Evolutionary conservation across 768 basidiomycete genomes (phyloP).

Genomic region (Clitopilus passeckerianus): DNA sequence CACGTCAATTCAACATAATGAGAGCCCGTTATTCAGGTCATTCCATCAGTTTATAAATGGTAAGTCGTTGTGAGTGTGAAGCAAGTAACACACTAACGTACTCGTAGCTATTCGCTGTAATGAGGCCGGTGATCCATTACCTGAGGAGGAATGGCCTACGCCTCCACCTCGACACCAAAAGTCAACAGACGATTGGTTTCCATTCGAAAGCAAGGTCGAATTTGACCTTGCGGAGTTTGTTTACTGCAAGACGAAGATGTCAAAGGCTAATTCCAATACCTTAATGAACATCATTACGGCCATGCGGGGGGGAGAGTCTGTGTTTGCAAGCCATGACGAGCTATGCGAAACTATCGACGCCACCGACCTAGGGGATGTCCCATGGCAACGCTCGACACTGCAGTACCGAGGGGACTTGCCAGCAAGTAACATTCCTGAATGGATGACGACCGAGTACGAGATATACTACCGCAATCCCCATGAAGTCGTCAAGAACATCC

Average conservation of each 20-base stretch:
- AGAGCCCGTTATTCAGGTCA: no score
- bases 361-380: conserved; percentile 11
- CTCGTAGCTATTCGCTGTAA: no score
- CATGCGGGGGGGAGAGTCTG: conserved; percentile 6
- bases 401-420: conserved; percentile 4
- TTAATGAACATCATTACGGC: conserved; percentile 16
- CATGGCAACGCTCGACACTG: conserved; percentile 13
- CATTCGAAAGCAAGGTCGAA: conserved; percentile 1
- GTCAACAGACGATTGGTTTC: conserved; percentile 1
- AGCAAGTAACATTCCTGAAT: conserved; percentile 10
- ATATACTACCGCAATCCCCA: conserved; percentile 23
- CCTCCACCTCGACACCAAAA: no score
- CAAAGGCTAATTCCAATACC: conserved; percentile 9
- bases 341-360: conserved; percentile 22
- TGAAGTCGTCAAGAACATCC: conserved; percentile 16
- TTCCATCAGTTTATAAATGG: no score
- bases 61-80: no score
- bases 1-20: no score
- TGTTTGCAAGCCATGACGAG: conserved; percentile 17
- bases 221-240: conserved; percentile 12
- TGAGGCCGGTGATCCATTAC: no score
- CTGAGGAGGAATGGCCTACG: no score
- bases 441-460: conserved; percentile 17
- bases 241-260: conserved; percentile 15
- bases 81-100: no score